Evolutionary conservation across 164 flowering plant genomes (phyloP).

Genomic region (Litsea cubeba): DNA sequence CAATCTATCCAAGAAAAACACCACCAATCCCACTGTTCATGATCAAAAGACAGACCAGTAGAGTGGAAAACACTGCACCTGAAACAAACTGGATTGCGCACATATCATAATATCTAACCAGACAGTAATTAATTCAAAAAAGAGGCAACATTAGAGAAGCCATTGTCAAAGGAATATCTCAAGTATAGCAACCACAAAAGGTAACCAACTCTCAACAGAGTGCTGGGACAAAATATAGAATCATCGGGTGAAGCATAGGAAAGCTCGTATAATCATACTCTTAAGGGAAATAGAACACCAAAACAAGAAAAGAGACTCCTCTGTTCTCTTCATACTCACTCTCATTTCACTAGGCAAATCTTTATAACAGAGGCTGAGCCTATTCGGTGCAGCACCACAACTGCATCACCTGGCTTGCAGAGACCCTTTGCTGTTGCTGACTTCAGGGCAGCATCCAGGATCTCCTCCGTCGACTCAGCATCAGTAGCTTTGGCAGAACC

Average conservation of each 20-base stretch:
- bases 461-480: constrained; percentile 76
- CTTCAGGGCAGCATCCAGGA: constrained; percentile 62
- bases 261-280: not conserved
- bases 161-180: not conserved
- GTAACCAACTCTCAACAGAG: not conserved
- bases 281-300: not conserved
- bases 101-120: too few relatives aligned
- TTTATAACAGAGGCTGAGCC: constrained; percentile 43
- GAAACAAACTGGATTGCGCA: too few relatives aligned
- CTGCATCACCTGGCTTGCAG: constrained; percentile 41
- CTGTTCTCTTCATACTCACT: not conserved
- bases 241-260: not conserved
- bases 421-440: constrained; percentile 48
- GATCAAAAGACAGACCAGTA: too few relatives aligned
- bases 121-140: too few relatives aligned
- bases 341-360: constrained; percentile 42
- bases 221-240: not conserved
- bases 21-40: too few relatives aligned
- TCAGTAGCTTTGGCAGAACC: constrained; percentile 85
- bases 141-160: not conserved
- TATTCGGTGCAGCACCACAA: constrained; percentile 46
- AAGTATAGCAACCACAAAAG: not conserved
- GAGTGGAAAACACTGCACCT: too few relatives aligned
- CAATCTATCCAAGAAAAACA: too few relatives aligned
- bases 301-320: not conserved